Percentiles rank a stretch among this genome's conserved stretches.
phyloP scores from a whole-genome alignment of 73 alveolate genomes.

The Paramecium tetraurelia region DNA sequence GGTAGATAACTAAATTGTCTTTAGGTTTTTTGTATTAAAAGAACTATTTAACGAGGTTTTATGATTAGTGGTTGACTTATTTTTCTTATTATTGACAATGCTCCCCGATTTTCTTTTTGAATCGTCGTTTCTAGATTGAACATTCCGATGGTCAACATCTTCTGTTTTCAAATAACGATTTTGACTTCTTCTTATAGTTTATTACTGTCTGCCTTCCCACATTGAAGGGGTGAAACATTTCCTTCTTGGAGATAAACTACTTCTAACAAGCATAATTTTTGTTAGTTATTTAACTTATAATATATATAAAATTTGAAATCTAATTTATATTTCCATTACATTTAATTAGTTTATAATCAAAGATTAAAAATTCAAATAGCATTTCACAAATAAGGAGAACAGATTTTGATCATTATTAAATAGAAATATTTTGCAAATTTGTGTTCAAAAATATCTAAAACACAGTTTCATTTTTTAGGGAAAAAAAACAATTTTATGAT shows the following conservation, averaged over 20 bases:
- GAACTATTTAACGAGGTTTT: background rate
- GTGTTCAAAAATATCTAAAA: too few species aligned
- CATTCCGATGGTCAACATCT: background rate
- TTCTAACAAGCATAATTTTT: background rate
- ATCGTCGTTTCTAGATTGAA: slow-evolving; percentile 18
- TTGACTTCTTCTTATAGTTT: background rate
- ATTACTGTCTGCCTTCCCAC: background rate
- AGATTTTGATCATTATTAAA: background rate
- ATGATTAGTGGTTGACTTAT: background rate
- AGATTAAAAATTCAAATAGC: background rate
- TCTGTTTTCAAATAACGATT: slow-evolving; percentile 38
- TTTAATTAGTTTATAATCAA: background rate
- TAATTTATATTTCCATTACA: background rate
- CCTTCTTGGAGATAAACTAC: slow-evolving; percentile 12
- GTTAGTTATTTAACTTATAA: background rate
- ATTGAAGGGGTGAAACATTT: slow-evolving; percentile 39
- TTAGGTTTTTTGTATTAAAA: background rate
- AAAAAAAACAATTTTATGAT: too few species aligned
- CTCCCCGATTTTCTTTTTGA: background rate
- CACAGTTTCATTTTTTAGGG: too few species aligned
- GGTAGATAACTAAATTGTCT: background rate
- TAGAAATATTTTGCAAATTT: too few species aligned
- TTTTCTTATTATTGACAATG: background rate
- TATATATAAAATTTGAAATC: background rate
- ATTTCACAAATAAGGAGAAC: background rate